Conservation (phyloP, 441 rosid species). For the Gossypium aridum region DNA sequence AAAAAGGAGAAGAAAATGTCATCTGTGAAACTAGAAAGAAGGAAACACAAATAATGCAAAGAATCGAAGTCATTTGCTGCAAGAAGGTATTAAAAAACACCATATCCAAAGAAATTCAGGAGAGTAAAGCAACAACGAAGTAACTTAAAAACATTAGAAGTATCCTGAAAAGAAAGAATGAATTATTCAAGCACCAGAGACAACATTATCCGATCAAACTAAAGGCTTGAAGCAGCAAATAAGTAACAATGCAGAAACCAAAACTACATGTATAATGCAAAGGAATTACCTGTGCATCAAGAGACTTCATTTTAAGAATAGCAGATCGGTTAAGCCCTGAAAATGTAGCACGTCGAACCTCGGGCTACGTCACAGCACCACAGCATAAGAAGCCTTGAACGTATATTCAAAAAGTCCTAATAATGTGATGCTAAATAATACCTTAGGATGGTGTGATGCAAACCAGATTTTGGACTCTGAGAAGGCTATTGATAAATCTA, state of each 20-base stretch:
- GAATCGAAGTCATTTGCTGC: background rate
- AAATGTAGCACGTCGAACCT: conserved; percentile 72
- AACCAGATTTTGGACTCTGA: conserved; percentile 86
- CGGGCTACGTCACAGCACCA: conserved; percentile 47
- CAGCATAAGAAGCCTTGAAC: conserved; percentile 16
- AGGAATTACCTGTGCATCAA: conserved; percentile 60
- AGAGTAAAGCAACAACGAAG: background rate
- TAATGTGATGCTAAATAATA: conserved; percentile 21
- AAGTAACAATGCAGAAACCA: background rate
- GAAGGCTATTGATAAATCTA: conserved; percentile 37
- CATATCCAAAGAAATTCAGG: background rate
- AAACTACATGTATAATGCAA: background rate
- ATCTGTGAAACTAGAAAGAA: background rate
- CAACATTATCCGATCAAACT: background rate
- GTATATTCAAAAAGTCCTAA: conserved; percentile 5
- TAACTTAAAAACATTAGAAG: background rate
- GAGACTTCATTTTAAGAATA: conserved; percentile 34
- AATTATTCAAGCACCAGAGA: background rate
- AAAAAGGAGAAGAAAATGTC: background rate
- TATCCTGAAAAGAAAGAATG: background rate
- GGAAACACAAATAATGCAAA: background rate
- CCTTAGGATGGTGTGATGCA: conserved; percentile 89
- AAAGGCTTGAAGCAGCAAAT: background rate
- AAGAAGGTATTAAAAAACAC: background rate
- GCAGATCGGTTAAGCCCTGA: conserved; percentile 47